Base-by-base conservation (phyloP, 306 rosid species). In the Sophora flavescens region DNA sequence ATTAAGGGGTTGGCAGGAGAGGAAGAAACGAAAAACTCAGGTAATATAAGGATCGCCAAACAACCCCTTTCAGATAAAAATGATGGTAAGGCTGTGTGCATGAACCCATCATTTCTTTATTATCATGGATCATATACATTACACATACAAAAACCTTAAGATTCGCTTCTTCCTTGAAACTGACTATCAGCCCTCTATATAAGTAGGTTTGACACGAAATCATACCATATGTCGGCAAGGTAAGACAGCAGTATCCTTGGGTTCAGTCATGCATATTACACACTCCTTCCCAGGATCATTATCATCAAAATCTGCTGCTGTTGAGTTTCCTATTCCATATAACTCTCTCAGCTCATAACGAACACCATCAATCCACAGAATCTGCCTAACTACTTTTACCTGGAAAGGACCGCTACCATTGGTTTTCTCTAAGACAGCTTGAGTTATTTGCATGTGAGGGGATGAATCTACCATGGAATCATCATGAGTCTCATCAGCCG, bases 201-300 rank as follows among this genome's bases (percentile, higher is more conserved):
- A 69, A 68, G 53, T 62, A 68, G 47, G 32, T 62, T 74, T 62
- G 58, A 42, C 4, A 75, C 52, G 75, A 63, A 81, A 68, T 33
- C 83, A 75, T 86, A 95, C 97, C 99, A 90, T 86, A 83, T 95
- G 99, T 58, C 99, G 89, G 75, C 97, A 92, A 62, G 99, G 99
- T 70, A 95, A 78, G 26, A 92, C 89, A 45, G 93, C 91, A 10
- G 97, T 92, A 79, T 91, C 97, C 82, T 91, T 95, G 36, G 93
- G 90, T 83, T 96, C 93, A 1, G 96, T 89, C 97, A 96, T 90
- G 93, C 99, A 96, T 71, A 96, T 89, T n/a, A 91, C 96, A 60
- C 99, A 95, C 75, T 95, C 99, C 86, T 88, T 88, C 63, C 93
- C 96, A 7, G 85, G 53, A 81, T 89, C 97, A 79, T 44, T 83